These are phyloP conservation scores for Neurospora sp. DNA, from an alignment of 495 filamentous ascomycete genomes.

Conservation along the genomic window DNA sequence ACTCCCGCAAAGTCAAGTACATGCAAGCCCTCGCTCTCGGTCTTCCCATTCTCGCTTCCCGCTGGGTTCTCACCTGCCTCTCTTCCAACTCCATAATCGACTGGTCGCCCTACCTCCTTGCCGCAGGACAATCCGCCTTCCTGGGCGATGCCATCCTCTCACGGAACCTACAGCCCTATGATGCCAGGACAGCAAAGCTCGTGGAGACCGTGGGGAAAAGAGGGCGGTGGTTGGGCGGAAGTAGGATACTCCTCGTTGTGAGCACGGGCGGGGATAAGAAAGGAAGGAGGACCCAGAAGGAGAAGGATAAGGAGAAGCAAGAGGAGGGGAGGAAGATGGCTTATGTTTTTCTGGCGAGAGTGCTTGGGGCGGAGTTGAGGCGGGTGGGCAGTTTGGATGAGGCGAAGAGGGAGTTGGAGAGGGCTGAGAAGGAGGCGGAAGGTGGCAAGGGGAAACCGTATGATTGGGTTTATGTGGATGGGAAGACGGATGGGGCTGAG, in stretches of 20 bases:
- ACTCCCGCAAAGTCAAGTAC: conserved; percentile 86
- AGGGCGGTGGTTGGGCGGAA: conserved; percentile 51
- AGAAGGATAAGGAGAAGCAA: conserved; percentile 32
- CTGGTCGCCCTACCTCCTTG: conserved; percentile 75
- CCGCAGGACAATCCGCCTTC: conserved; percentile 70
- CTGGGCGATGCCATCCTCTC: conserved; percentile 72
- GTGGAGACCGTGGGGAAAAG: conserved; percentile 45
- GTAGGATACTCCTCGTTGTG: conserved; percentile 66
- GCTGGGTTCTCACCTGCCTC: conserved; percentile 73
- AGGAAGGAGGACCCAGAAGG: not conserved
- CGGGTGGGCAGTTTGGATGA: conserved; percentile 55
- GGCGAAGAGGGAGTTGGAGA: conserved; percentile 46
- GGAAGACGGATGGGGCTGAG: conserved; percentile 14
- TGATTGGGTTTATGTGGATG: conserved; percentile 78
- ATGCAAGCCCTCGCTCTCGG: conserved; percentile 91
- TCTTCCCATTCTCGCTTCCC: conserved; percentile 68
- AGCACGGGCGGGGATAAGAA: conserved; percentile 11
- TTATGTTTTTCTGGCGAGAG: conserved; percentile 63
- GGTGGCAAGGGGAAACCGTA: conserved; percentile 38
- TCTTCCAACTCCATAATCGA: conserved; percentile 48
- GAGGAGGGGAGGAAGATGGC: conserved; percentile 47
- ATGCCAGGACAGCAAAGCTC: conserved; percentile 48
- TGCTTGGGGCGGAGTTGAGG: conserved; percentile 62
- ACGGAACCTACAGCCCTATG: conserved; percentile 50
- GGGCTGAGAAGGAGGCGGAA: conserved; percentile 25